phyloP scores from a whole-genome alignment of 1,139 yeast genomes.

The Nakaseomyces kungkrabaensis region DNA sequence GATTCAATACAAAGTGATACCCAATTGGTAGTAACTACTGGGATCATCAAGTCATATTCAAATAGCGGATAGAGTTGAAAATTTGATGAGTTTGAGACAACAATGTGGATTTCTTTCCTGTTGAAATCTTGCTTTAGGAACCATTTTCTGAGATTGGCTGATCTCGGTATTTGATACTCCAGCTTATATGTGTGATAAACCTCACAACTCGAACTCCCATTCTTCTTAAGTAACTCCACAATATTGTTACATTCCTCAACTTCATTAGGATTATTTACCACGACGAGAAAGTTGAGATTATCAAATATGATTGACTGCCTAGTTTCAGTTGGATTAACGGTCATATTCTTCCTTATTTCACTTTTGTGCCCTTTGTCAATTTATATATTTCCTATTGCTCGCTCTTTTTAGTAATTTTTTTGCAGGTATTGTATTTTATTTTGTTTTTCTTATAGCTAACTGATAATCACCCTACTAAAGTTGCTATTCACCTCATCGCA shows the following conservation, averaged over 20 bases:
- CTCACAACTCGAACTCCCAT: neutral
- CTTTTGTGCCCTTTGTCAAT: no score
- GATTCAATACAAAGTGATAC: slow-evolving; percentile 40
- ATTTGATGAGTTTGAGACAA: slow-evolving; percentile 44
- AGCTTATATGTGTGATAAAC: neutral
- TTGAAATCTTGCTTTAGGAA: slow-evolving; percentile 10
- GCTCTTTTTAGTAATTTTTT: neutral
- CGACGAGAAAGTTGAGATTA: neutral
- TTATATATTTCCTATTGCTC: neutral
- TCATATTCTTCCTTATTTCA: neutral
- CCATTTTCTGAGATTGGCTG: slow-evolving; percentile 8
- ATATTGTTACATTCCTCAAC: neutral
- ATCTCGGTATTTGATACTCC: neutral
- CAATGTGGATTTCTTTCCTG: slow-evolving; percentile 33
- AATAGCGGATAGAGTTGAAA: slow-evolving; percentile 45
- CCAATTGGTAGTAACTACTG: slow-evolving; percentile 63
- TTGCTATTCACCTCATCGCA: no score
- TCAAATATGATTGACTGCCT: neutral
- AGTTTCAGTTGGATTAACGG: neutral
- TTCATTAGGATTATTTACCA: neutral
- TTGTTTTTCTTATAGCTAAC: no score
- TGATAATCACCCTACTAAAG: no score
- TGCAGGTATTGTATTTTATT: neutral
- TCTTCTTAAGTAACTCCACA: neutral
- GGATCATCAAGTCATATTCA: slow-evolving; percentile 49